phyloP scores from a whole-genome alignment of 345 rosid species.

The Bruguiera sexangula region DNA sequence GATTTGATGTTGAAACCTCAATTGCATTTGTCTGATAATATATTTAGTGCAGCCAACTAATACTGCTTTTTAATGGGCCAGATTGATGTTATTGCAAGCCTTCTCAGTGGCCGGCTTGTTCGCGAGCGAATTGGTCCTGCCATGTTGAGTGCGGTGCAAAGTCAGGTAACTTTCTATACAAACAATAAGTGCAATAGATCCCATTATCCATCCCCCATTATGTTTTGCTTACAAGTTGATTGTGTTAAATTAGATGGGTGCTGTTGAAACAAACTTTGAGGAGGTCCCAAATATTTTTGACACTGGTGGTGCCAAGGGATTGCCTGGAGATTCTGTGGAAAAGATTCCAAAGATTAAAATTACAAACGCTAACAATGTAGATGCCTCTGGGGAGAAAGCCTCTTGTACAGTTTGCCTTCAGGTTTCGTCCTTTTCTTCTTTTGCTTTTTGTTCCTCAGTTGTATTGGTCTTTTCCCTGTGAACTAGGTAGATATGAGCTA shows the following conservation, averaged over 20 bases:
- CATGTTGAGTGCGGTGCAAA: slow-evolving; percentile 97
- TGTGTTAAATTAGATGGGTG: slow-evolving; percentile 70
- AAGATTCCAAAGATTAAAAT: slow-evolving; percentile 82
- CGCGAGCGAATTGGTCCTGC: slow-evolving; percentile 98
- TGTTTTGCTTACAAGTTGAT: slow-evolving; percentile 12
- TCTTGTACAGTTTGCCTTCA: slow-evolving; percentile 97
- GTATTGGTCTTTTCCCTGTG: neutral
- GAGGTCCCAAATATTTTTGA: slow-evolving; percentile 84
- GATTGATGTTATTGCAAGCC: slow-evolving; percentile 98
- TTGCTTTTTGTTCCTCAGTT: neutral
- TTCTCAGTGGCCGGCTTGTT: slow-evolving; percentile 94
- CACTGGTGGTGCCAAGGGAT: slow-evolving; percentile 70
- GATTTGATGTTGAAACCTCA: neutral
- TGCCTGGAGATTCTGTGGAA: slow-evolving; percentile 74
- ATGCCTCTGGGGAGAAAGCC: slow-evolving; percentile 73
- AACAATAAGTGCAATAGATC: neutral
- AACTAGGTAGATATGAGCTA: neutral
- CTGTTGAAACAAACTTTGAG: slow-evolving; percentile 68
- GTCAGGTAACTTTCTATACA: slow-evolving; percentile 58
- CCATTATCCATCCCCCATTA: neutral
- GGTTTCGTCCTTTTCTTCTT: slow-evolving; percentile 33
- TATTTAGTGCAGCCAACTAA: slow-evolving; percentile 5
- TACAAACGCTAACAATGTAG: slow-evolving; percentile 52
- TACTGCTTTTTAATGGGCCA: slow-evolving; percentile 32
- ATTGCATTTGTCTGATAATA: neutral